phyloP scores from a whole-genome alignment of 2,329 filamentous ascomycete species.

The Aspergillus felis region DNA sequence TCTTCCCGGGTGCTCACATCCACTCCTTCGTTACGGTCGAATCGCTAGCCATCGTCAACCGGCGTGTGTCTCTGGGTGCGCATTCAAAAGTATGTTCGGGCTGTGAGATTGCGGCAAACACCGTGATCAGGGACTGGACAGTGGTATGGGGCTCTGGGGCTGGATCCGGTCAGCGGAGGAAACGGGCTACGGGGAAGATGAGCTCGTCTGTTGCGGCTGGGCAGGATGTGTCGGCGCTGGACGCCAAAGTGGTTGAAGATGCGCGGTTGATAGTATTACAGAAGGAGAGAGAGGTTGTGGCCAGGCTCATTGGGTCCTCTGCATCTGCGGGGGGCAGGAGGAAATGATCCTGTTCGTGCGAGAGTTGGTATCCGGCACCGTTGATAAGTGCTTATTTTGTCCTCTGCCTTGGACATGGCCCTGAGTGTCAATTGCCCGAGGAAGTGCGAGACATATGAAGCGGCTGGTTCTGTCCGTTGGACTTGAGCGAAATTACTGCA shows the following conservation, averaged over 20 bases:
- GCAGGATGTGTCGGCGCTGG: slow-evolving; percentile 28
- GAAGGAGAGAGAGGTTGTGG: slow-evolving; percentile 65
- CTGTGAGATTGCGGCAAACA: slow-evolving; percentile 55
- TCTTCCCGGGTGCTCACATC: slow-evolving; percentile 39
- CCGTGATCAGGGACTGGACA: slow-evolving; percentile 61
- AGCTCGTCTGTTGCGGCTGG: slow-evolving; percentile 3
- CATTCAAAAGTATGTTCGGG: slow-evolving; percentile 68
- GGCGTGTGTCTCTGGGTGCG: slow-evolving; percentile 35
- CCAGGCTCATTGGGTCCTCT: slow-evolving; percentile 54
- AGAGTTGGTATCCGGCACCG: background rate
- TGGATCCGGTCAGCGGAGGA: slow-evolving; percentile 30
- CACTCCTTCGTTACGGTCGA: slow-evolving; percentile 43
- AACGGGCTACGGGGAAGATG: slow-evolving; percentile 20
- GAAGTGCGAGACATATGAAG: background rate
- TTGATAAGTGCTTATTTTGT: background rate
- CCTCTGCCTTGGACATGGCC: background rate
- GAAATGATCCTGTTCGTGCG: slow-evolving; percentile 8
- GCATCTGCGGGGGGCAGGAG: slow-evolving; percentile 25
- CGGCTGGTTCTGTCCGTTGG: background rate
- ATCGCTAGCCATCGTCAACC: slow-evolving; percentile 36
- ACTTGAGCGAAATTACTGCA: background rate
- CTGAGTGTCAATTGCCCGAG: background rate
- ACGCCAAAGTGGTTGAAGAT: slow-evolving; percentile 59
- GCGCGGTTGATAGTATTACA: slow-evolving; percentile 61
- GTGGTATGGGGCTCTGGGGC: slow-evolving; percentile 65